Evolutionary conservation across 2,329 filamentous ascomycete genomes (phyloP), one percentile per base, ranked within the genome.

Genomic region (Sclerotinia borealis): DNA sequence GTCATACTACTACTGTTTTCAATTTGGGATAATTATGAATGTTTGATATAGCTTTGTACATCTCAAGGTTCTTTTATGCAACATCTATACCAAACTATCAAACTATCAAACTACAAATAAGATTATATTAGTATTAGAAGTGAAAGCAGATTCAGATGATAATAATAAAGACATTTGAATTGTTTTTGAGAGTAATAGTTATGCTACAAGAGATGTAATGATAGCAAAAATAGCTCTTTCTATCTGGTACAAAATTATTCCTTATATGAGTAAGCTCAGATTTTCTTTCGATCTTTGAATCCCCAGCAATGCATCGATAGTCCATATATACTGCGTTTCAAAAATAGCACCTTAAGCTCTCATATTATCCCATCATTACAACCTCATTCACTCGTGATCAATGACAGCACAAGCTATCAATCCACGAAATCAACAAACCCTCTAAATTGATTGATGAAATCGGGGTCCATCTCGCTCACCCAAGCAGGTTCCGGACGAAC

Each of bases 351-450:
- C 19, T 29, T n/a, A n/a, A 34, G 51, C 36, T 13, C 37, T 43
- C 11, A 31, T 9, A 22, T 43, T 9, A 17, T 29, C 17, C 37
- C 8, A 15, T 13, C 15, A 25, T 15, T 19, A 7, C n/a, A 31
- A 34, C 34, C n/a, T 11, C 19, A 15, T 51, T 15, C 22, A 19
- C 13, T n/a, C 19, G 34, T 34, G 11, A 5, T 36, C 31, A 9
- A 36, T 51, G 10, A 25, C 4, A 51, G 13, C 11, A 9, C 39
- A 56, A 29, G 2, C 37, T 39, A 36, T 64, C 50, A 71, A n/a
- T 69, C 66, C n/a, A 74, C 66, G 66, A 75, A 76, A 27, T 75
- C 73, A 56, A 75, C 74, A 63, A 69, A 67, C 39, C 68, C 73
- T 48, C 69, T 70, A 31, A 72, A 69, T 19, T 68, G 66, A 36